Evolutionary conservation across 1,284 basidiomycete species (phyloP).

Genomic region (Exobasidium rhododendri): DNA sequence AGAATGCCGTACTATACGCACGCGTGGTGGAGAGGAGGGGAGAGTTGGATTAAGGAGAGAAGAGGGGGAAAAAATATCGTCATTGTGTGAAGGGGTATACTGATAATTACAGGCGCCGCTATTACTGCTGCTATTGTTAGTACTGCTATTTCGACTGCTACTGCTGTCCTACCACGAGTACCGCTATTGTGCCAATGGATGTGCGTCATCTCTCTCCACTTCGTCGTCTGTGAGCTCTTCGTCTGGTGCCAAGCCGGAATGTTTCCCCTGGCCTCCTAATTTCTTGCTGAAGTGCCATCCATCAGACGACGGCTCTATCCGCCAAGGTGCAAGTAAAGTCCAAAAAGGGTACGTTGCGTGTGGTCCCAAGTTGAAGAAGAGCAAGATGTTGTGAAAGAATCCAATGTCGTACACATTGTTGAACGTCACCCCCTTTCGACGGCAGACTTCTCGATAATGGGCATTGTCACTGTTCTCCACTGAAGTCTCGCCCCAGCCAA

Average conservation of each 20-base stretch:
- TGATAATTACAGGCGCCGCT: no score
- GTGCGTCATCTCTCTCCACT: constrained; percentile 4
- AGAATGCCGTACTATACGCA: no score
- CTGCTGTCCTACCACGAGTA: no score
- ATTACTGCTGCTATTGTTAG: no score
- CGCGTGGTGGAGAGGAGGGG: no score
- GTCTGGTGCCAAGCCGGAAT: constrained; percentile 8
- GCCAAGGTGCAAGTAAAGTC: constrained; percentile 58
- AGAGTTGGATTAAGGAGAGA: no score
- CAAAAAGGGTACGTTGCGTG: constrained; percentile 29
- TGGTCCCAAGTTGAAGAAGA: constrained; percentile 84
- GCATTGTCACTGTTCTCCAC: constrained; percentile 84
- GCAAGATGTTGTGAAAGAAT: constrained; percentile 66
- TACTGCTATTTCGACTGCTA: no score
- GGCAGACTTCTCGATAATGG: constrained; percentile 38
- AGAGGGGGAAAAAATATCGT: no score
- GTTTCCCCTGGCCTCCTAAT: constrained; percentile 1
- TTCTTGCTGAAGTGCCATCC: constrained; percentile 76
- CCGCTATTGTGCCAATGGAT: neutral
- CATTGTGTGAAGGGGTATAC: no score
- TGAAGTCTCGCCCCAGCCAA: constrained; percentile 77
- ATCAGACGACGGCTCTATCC: constrained; percentile 76
- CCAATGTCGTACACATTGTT: constrained; percentile 90
- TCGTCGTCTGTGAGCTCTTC: constrained; percentile 19
- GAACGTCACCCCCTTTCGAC: constrained; percentile 71